Conservation (phyloP, 805 yeast species). For the Nakazawaea molendinolei region DNA sequence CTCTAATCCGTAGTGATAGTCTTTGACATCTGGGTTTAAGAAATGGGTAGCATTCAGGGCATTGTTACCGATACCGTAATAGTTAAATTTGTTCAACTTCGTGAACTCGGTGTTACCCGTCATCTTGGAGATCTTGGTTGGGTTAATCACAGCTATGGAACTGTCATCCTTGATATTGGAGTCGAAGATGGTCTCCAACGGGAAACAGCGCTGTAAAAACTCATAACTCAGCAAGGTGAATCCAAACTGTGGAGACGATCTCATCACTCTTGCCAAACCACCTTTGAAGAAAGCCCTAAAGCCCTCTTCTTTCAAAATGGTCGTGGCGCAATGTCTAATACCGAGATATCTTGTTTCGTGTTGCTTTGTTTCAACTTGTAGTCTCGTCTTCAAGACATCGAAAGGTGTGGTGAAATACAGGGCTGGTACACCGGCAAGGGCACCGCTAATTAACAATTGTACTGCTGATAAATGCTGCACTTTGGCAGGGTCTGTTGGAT, state of each 20-base stretch:
- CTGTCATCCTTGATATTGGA: background rate
- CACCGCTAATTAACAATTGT: slow-evolving; percentile 85
- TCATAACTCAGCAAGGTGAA: slow-evolving; percentile 97
- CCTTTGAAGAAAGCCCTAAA: slow-evolving; percentile 88
- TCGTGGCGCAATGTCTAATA: slow-evolving; percentile 66
- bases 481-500: slow-evolving; percentile 59
- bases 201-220: slow-evolving; percentile 72
- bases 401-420: slow-evolving; percentile 95
- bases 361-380: slow-evolving; percentile 74
- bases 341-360: slow-evolving; percentile 78
- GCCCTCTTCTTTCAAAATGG: slow-evolving; percentile 80
- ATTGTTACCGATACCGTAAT: slow-evolving; percentile 11
- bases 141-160: slow-evolving; percentile 4
- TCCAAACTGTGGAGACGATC: slow-evolving; percentile 98
- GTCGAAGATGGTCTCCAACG: slow-evolving; percentile 42
- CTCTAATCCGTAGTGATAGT: slow-evolving; percentile 10
- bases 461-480: slow-evolving; percentile 62
- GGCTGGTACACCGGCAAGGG: slow-evolving; percentile 96
- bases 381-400: slow-evolving; percentile 92
- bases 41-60: background rate
- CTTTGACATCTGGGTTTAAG: slow-evolving; percentile 9
- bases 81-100: slow-evolving; percentile 10
- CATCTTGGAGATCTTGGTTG: slow-evolving; percentile 8
- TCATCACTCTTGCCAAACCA: slow-evolving; percentile 86
- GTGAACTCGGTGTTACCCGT: slow-evolving; percentile 10